A percentile compares a stretch with the other conserved stretches of the same genome.
phyloP scores from a whole-genome alignment of 2,329 filamentous ascomycete genomes.

The Sclerotinia trifoliorum region DNA sequence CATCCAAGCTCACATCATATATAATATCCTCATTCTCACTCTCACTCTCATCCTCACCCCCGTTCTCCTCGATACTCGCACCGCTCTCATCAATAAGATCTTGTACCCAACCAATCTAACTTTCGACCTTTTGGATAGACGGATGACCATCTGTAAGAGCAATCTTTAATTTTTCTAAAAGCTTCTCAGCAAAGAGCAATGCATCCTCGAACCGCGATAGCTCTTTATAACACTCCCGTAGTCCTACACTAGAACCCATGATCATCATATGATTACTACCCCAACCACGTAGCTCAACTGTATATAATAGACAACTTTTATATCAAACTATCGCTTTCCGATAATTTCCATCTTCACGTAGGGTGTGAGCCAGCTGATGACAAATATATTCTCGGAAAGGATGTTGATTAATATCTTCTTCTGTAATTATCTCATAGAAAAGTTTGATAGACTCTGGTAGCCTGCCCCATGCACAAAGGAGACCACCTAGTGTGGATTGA shows the following conservation, averaged over 20 bases:
- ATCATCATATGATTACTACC: rapidly evolving
- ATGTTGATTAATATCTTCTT: rapidly evolving
- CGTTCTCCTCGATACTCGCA: background rate
- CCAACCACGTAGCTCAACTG: rapidly evolving
- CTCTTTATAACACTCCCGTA: background rate
- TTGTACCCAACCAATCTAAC: background rate
- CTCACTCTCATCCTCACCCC: background rate
- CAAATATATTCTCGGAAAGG: rapidly evolving
- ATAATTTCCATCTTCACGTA: background rate
- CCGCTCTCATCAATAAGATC: background rate
- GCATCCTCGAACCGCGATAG: background rate
- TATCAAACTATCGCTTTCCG: background rate
- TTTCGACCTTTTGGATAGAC: background rate
- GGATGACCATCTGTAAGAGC: rapidly evolving
- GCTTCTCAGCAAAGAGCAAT: background rate
- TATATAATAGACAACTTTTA: background rate
- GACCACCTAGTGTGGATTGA: rapidly evolving
- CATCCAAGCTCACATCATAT: background rate
- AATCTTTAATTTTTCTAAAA: background rate
- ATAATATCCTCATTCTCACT: background rate
- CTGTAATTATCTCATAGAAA: no score
- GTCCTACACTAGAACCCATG: rapidly evolving
- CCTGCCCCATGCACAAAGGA: background rate
- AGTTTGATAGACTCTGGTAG: background rate
- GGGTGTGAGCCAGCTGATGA: rapidly evolving